Evolutionary conservation across 2,329 filamentous ascomycete species (phyloP).

Genomic region (Fusarium foetens): DNA sequence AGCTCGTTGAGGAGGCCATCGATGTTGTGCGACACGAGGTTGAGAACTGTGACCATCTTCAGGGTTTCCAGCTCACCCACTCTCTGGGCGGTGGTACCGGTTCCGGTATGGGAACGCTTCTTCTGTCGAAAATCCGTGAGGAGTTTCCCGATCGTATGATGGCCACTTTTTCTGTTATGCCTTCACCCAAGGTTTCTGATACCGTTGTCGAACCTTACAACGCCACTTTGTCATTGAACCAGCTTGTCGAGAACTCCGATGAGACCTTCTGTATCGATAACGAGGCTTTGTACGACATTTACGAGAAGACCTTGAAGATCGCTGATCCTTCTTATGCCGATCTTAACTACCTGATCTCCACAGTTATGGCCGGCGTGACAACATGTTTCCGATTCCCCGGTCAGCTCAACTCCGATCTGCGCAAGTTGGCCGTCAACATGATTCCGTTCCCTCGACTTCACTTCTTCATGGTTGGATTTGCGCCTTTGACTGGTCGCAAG

Average conservation of each 20-base stretch:
- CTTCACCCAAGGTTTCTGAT: slow-evolving; percentile 99
- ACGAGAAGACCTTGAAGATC: slow-evolving; percentile 99
- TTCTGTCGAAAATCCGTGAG: slow-evolving; percentile 99
- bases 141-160: slow-evolving; percentile 99
- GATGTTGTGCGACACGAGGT: slow-evolving; percentile 99
- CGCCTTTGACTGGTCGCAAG: slow-evolving; percentile 86
- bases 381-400: slow-evolving; percentile 99
- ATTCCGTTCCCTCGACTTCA: slow-evolving; percentile 99
- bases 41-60: slow-evolving; percentile 98
- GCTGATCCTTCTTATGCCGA: slow-evolving; percentile 98
- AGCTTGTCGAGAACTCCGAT: slow-evolving; percentile 99
- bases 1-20: slow-evolving; percentile 96
- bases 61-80: slow-evolving; percentile 99
- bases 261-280: slow-evolving; percentile 99
- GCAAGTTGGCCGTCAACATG: slow-evolving; percentile 99
- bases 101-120: slow-evolving; percentile 99
- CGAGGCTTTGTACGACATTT: slow-evolving; percentile 99
- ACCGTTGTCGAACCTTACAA: slow-evolving; percentile 99
- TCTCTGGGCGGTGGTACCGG: slow-evolving; percentile 99
- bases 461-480: slow-evolving; percentile 99
- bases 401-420: slow-evolving; percentile 99
- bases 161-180: slow-evolving; percentile 98
- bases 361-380: slow-evolving; percentile 99
- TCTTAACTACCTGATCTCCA: slow-evolving; percentile 98
- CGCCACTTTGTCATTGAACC: slow-evolving; percentile 97